Evolutionary conservation across 2,329 filamentous ascomycete genomes (phyloP).

Genomic region (Parastagonospora avenae): DNA sequence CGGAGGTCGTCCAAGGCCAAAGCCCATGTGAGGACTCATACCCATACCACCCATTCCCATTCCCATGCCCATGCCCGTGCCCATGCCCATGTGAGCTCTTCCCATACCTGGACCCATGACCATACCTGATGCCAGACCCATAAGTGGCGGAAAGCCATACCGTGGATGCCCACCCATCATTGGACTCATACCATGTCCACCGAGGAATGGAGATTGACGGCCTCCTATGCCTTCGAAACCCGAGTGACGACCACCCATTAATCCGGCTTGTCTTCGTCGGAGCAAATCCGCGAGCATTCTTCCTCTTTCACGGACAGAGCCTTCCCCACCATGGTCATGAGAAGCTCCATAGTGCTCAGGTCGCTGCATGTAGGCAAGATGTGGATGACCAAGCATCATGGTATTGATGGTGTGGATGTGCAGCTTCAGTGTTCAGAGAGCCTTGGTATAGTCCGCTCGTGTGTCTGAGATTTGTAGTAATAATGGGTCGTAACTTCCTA

Average conservation of each 20-base stretch:
- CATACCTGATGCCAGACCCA: background rate
- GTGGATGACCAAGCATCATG: no score
- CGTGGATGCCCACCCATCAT: slow-evolving; percentile 7
- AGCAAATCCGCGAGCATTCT: background rate
- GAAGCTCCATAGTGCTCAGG: background rate
- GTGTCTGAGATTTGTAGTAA: no score
- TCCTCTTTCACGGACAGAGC: background rate
- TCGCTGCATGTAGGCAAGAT: no score
- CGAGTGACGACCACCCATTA: background rate
- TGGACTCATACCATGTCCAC: background rate
- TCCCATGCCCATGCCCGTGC: background rate
- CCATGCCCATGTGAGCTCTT: background rate
- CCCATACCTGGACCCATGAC: background rate
- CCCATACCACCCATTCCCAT: background rate
- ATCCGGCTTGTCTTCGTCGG: background rate
- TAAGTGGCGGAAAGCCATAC: background rate
- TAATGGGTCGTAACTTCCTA: no score
- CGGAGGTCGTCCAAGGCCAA: slow-evolving; percentile 2
- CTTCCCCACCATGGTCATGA: background rate
- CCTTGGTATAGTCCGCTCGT: no score
- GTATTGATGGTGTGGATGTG: no score
- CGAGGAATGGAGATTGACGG: background rate
- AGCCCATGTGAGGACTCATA: background rate
- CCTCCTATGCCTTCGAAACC: background rate
- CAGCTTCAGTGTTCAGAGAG: no score